phyloP scores from a whole-genome alignment of 1,284 basidiomycete species.

The Melanopsichium pennsylvanicum region DNA sequence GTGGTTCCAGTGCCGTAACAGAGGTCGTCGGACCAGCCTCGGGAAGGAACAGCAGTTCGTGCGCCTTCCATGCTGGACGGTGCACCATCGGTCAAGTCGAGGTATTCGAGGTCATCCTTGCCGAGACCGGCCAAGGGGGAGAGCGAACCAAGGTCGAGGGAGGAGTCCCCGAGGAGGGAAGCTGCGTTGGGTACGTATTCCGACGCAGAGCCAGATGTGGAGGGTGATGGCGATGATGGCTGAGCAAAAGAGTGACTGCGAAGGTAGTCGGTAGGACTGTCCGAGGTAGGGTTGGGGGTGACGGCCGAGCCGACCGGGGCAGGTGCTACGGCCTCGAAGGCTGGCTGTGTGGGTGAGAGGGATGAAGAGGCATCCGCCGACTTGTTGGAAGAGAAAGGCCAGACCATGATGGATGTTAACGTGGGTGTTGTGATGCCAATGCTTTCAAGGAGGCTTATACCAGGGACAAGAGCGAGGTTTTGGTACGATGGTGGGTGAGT shows the following conservation, averaged over 20 bases:
- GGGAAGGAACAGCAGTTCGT: slow-evolving; percentile 63
- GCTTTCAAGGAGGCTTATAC: too few relatives aligned
- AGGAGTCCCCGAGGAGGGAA: slow-evolving; percentile 87
- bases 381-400: slow-evolving; percentile 43
- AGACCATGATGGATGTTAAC: slow-evolving; percentile 31
- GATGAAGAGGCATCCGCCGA: slow-evolving; percentile 30
- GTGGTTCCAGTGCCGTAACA: slow-evolving; percentile 99
- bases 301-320: slow-evolving; percentile 26
- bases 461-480: too few relatives aligned
- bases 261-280: slow-evolving; percentile 46
- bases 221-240: slow-evolving; percentile 24
- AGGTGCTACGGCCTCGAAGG: slow-evolving; percentile 36
- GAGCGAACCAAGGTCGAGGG: slow-evolving; percentile 83
- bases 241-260: slow-evolving; percentile 49
- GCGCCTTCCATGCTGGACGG: slow-evolving; percentile 63
- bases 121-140: slow-evolving; percentile 66
- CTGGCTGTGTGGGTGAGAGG: slow-evolving; percentile 15
- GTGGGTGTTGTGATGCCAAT: not conserved
- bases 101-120: slow-evolving; percentile 65
- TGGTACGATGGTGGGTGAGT: too few relatives aligned
- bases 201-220: slow-evolving; percentile 14
- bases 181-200: slow-evolving; percentile 90
- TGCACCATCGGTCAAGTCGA: slow-evolving; percentile 62
- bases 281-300: slow-evolving; percentile 13
- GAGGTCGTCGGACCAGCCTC: slow-evolving; percentile 98